Evolutionary conservation across 192 early-diverging fungal species (phyloP).

Genomic region (Phycomyces blakesleeanus): DNA sequence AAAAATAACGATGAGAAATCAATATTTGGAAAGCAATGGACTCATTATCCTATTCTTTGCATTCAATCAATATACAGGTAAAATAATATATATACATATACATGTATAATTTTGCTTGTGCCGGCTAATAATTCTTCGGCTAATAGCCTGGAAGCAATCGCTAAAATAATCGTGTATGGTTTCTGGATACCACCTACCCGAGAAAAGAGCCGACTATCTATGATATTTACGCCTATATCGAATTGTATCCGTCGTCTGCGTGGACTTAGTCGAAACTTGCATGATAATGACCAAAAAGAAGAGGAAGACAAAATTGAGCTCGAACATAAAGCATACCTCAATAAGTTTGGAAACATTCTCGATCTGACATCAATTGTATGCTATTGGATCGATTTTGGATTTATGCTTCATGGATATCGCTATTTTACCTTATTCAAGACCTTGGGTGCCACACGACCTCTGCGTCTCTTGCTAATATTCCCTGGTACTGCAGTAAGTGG

Average conservation of each 20-base stretch:
- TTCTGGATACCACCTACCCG: slow-evolving; percentile 19
- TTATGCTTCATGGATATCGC: slow-evolving; percentile 39
- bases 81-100: too few relatives aligned
- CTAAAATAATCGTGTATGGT: slow-evolving; percentile 44
- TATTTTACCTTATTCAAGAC: slow-evolving; percentile 49
- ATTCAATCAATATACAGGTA: slow-evolving; percentile 45
- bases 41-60: slow-evolving; percentile 35
- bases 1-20: slow-evolving; percentile 25
- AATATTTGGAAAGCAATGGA: slow-evolving; percentile 41
- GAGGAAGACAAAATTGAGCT: neutral
- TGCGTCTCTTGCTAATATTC: slow-evolving; percentile 44
- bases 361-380: slow-evolving; percentile 45
- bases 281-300: neutral
- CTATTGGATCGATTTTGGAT: slow-evolving; percentile 50
- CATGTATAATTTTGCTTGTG: neutral
- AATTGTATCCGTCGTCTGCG: slow-evolving; percentile 4
- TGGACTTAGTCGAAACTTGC: neutral
- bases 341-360: slow-evolving; percentile 39
- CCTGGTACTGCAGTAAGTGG: slow-evolving; percentile 34
- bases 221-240: neutral
- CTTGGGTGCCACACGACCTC: slow-evolving; percentile 42
- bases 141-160: slow-evolving; percentile 28
- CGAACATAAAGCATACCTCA: slow-evolving; percentile 40
- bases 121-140: too few relatives aligned
- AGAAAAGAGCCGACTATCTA: neutral